Evolutionary conservation across 2,329 filamentous ascomycete species (phyloP).

Genomic region (Rhytidhysteron rufulum): DNA sequence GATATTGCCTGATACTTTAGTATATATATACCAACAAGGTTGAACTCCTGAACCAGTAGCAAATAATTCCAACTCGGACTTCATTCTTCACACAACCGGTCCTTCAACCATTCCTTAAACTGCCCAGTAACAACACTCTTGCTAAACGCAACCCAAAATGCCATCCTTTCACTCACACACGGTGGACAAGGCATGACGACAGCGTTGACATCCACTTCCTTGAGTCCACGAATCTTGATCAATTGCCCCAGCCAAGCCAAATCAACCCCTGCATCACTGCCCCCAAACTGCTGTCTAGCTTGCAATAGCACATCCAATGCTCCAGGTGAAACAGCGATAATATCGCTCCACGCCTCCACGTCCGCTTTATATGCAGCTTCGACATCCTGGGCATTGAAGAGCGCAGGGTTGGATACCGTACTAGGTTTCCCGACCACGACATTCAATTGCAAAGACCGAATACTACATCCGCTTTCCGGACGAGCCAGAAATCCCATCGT

Average conservation of each 20-base stretch:
- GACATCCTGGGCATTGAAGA: too few relatives aligned
- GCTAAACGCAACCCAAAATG: constrained; percentile 58
- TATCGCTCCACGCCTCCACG: constrained; percentile 49
- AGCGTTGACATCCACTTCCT: constrained; percentile 50
- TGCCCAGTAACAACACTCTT: constrained; percentile 55
- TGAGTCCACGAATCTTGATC: constrained; percentile 47
- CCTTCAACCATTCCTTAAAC: constrained; percentile 52
- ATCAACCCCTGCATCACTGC: constrained; percentile 22
- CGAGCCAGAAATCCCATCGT: constrained; percentile 47
- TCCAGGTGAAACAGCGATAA: constrained; percentile 21
- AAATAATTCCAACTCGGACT: not conserved
- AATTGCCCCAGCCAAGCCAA: constrained; percentile 58
- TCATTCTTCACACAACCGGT: constrained; percentile 23
- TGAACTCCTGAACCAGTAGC: too few relatives aligned
- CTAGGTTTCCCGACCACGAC: constrained; percentile 53
- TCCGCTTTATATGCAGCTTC: too few relatives aligned
- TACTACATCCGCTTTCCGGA: constrained; percentile 22
- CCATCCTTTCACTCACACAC: constrained; percentile 52
- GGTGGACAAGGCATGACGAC: constrained; percentile 53
- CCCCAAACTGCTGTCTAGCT: constrained; percentile 24
- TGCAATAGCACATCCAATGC: constrained; percentile 23
- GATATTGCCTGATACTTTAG: too few relatives aligned
- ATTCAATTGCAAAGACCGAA: constrained; percentile 41
- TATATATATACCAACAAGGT: too few relatives aligned
- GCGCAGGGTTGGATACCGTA: too few relatives aligned